phyloP scores from a whole-genome alignment of 2,329 filamentous ascomycete species.

The Pestalotiopsis sp. region DNA sequence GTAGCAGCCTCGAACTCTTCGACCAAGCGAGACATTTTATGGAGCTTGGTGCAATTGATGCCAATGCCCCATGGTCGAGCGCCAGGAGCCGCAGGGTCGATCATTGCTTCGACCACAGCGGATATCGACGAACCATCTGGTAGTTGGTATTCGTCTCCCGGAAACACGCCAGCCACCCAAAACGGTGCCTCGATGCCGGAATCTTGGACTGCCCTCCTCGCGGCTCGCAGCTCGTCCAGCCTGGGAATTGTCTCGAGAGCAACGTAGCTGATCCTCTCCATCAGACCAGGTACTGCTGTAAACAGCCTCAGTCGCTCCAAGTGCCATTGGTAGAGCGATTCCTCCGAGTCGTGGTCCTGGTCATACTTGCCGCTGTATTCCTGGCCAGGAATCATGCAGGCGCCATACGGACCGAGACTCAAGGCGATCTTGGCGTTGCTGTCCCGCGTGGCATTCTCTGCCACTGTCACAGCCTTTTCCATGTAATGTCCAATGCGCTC shows the following conservation, averaged over 20 bases:
- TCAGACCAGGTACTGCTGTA: constrained; percentile 34
- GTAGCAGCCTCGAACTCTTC: constrained; percentile 53
- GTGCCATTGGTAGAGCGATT: constrained; percentile 57
- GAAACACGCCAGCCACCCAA: constrained; percentile 66
- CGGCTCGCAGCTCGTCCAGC: constrained; percentile 60
- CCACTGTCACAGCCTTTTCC: constrained; percentile 44
- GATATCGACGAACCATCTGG: constrained; percentile 55
- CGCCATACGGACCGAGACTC: constrained; percentile 66
- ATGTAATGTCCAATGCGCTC: constrained; percentile 41
- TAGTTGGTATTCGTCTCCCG: constrained; percentile 49
- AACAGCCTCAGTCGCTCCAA: constrained; percentile 53
- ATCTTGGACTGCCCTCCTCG: constrained; percentile 39
- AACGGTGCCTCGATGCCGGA: constrained; percentile 38
- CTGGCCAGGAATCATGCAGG: constrained; percentile 63
- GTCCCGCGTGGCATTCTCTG: constrained; percentile 31
- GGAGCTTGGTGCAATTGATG: constrained; percentile 69
- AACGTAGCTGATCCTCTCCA: constrained; percentile 49
- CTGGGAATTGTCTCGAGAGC: constrained; percentile 68
- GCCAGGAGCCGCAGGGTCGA: constrained; percentile 18
- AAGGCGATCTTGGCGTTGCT: constrained; percentile 47
- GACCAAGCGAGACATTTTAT: constrained; percentile 58
- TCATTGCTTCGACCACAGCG: constrained; percentile 36
- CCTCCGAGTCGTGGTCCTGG: constrained; percentile 39
- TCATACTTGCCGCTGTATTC: constrained; percentile 67
- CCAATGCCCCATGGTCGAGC: constrained; percentile 60